These are phyloP conservation scores for Sporothrix schenckii DNA, from an alignment of 2,329 filamentous ascomycete species.

Conservation along the genomic window DNA sequence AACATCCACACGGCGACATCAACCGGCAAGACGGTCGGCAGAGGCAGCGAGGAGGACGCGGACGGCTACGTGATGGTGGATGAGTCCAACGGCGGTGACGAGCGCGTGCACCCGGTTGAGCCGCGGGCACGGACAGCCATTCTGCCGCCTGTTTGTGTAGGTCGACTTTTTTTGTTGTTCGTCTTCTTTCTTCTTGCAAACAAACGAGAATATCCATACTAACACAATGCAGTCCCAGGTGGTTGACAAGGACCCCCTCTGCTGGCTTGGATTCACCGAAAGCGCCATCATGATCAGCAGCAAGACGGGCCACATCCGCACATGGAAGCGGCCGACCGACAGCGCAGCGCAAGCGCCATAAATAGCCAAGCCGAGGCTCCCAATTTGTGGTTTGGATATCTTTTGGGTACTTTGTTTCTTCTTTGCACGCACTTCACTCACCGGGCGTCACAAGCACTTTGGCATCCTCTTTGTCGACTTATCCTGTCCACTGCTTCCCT, in stretches of 20 bases:
- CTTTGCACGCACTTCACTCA: background rate
- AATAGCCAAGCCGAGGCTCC: too few species aligned
- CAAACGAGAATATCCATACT: background rate
- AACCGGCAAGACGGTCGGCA: slow-evolving; percentile 34
- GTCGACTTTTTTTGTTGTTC: slow-evolving; percentile 45
- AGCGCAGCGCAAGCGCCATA: slow-evolving; percentile 39
- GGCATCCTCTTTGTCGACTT: background rate
- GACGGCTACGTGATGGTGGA: slow-evolving; percentile 46
- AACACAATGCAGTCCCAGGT: slow-evolving; percentile 65
- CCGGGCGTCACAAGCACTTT: background rate
- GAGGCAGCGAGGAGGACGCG: slow-evolving; percentile 56
- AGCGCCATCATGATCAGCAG: slow-evolving; percentile 91
- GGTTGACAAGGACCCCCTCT: slow-evolving; percentile 82
- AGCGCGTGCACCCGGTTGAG: slow-evolving; percentile 75
- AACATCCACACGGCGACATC: slow-evolving; percentile 22
- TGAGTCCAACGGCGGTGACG: slow-evolving; percentile 49
- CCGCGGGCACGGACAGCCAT: slow-evolving; percentile 81
- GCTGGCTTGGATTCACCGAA: slow-evolving; percentile 91
- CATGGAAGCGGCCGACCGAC: slow-evolving; percentile 50
- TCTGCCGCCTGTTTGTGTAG: slow-evolving; percentile 85
- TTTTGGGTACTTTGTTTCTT: background rate
- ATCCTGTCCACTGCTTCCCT: background rate
- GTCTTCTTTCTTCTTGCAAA: background rate
- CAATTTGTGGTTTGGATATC: background rate
- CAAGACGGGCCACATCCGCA: slow-evolving; percentile 70